Evolutionary conservation across 2,329 filamentous ascomycete species (phyloP).

Genomic region (Paradendryphiella salina): DNA sequence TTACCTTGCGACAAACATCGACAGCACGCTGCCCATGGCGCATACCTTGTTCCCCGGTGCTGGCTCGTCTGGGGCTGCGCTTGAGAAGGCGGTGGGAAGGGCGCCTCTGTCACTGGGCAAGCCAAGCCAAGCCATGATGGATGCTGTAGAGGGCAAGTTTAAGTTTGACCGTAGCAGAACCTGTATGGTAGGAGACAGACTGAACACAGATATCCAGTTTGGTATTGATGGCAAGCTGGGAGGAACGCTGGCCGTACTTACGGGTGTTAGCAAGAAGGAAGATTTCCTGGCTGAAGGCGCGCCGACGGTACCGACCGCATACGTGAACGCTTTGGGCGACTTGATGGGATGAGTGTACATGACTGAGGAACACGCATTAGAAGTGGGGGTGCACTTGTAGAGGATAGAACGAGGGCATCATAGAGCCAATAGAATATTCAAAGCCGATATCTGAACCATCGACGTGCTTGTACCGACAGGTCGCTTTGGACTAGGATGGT

Average conservation of each 20-base stretch:
- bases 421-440: slow-evolving; percentile 4
- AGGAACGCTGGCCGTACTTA: slow-evolving; percentile 87
- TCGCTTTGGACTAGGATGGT: too few species aligned
- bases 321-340: slow-evolving; percentile 83
- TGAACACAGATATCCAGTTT: slow-evolving; percentile 96
- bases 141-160: slow-evolving; percentile 95
- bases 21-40: slow-evolving; percentile 83
- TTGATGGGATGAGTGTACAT: slow-evolving; percentile 51
- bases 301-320: slow-evolving; percentile 74
- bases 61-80: slow-evolving; percentile 76
- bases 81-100: slow-evolving; percentile 65
- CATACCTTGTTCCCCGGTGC: slow-evolving; percentile 89
- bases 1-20: slow-evolving; percentile 91
- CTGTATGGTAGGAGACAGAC: slow-evolving; percentile 93
- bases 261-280: slow-evolving; percentile 83
- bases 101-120: slow-evolving; percentile 84
- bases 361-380: too few species aligned
- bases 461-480: too few species aligned
- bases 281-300: slow-evolving; percentile 75
- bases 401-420: background rate
- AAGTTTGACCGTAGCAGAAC: slow-evolving; percentile 79
- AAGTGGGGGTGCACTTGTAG: background rate
- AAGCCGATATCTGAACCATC: background rate
- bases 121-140: slow-evolving; percentile 99
- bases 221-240: slow-evolving; percentile 88